Base-by-base conservation (phyloP, 768 basidiomycete genomes). In the Amanita fuliginea region DNA sequence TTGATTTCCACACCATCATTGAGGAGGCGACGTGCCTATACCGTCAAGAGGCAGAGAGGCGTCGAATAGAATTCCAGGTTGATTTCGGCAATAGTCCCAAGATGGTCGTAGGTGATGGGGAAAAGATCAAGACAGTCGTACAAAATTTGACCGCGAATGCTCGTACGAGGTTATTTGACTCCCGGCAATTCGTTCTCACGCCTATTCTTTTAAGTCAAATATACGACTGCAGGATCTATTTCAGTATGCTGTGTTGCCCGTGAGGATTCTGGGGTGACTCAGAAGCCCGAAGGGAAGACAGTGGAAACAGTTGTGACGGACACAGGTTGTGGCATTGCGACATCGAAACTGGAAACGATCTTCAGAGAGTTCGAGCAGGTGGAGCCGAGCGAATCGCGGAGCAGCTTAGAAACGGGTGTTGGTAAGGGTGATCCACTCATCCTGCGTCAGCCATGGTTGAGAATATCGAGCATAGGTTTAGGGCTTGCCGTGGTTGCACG, bases 331-430 rank as follows among this genome's bases (percentile, higher is more conserved):
- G 88, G 87, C 3, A 89, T 92, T 40, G 58, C 77, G 0, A 62
- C 69, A 6, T 71, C 70, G 11, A 83, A 82, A 60, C 70, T 90
- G 14, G 82, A 84, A 59, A 78, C 74, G 46, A 85, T 90, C 45
- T 89, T 90, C 64, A 69, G 85, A 52, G 83, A 86, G 52, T 83
- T 91, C 47, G 85, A 88, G 62, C 80, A 85, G 54, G 82, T 86
- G 7, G 85, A 85, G 57, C 72, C 41, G 14, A 42, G 40, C 24
- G 40, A 46, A 59, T 71, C 7, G 69, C 62, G 54, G 56, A 62
- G 18, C 60, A 56, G 36, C 57, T 56, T 6, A 10, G 68, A 66
- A 30, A 59, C 64, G 18, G 78, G 78, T 7, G 70, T 81, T 33
- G 79, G 78, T 76, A 53, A 42, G 70, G 4, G 1, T 51, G 5